A percentile compares a stretch with the other conserved stretches of the same genome.
phyloP scores from a whole-genome alignment of 2,329 filamentous ascomycete genomes.

The Penicillium decumbens region DNA sequence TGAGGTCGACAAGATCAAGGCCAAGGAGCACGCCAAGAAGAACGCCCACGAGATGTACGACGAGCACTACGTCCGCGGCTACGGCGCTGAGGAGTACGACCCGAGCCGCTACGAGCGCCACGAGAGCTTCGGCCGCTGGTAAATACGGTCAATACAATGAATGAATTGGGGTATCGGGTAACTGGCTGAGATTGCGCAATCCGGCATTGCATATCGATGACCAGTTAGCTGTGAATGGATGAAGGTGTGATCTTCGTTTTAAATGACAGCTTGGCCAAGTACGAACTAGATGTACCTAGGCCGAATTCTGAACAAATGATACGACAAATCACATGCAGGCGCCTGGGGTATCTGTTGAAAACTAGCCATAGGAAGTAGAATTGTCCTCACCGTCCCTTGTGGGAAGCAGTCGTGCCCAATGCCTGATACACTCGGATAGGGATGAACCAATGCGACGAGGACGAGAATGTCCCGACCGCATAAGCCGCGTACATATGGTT shows the following conservation, averaged over 20 bases:
- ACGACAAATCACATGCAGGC: neutral
- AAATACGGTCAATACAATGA: conserved; percentile 5
- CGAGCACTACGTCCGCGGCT: conserved; percentile 52
- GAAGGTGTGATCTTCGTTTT: conserved; percentile 7
- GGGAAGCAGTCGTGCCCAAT: neutral
- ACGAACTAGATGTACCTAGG: conserved; percentile 1
- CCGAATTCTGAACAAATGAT: conserved; percentile 9
- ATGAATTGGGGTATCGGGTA: neutral
- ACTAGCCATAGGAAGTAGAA: neutral
- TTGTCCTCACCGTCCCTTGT: neutral
- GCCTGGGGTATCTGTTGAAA: neutral
- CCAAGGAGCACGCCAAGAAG: conserved; percentile 56
- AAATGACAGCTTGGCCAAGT: conserved; percentile 6
- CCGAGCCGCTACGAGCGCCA: conserved; percentile 40
- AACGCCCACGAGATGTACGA: conserved; percentile 60
- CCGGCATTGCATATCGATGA: neutral
- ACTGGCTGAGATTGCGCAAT: neutral
- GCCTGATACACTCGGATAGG: neutral
- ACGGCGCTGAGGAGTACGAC: conserved; percentile 50
- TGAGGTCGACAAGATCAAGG: conserved; percentile 54
- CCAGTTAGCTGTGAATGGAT: neutral
- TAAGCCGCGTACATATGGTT: conserved; percentile 6
- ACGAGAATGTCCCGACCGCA: neutral
- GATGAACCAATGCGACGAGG: neutral
- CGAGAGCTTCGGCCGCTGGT: conserved; percentile 30